Conservation (phyloP, 805 yeast species). For the Cyberlindnera suaveolens region DNA sequence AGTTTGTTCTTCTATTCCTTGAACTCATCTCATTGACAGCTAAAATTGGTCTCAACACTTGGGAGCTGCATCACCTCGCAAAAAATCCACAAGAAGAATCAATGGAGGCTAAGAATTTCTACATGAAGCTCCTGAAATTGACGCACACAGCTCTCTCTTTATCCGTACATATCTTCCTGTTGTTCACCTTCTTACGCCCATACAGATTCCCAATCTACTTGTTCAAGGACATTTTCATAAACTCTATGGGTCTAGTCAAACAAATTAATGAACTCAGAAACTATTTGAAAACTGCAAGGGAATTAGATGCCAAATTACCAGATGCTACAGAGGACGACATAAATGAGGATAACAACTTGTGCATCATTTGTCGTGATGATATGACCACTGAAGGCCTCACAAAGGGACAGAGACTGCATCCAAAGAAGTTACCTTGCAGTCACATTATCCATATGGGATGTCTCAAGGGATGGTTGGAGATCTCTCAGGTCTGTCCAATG, state of each 20-base stretch:
- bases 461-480: constrained; percentile 85
- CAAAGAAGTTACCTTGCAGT: constrained; percentile 76
- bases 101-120: constrained; percentile 68
- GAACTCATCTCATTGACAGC: constrained; percentile 41
- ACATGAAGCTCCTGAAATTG: constrained; percentile 52
- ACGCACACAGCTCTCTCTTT: constrained; percentile 42
- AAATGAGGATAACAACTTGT: constrained; percentile 52
- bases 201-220: constrained; percentile 40
- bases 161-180: constrained; percentile 37
- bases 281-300: constrained; percentile 42
- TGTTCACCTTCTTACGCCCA: constrained; percentile 40
- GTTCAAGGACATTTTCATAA: constrained; percentile 42
- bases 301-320: constrained; percentile 55
- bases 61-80: constrained; percentile 47
- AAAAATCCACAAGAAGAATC: constrained; percentile 48
- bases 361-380: constrained; percentile 91
- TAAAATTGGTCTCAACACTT: constrained; percentile 44
- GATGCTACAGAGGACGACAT: constrained; percentile 59
- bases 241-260: constrained; percentile 26
- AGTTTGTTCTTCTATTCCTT: constrained; percentile 58
- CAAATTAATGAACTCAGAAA: constrained; percentile 33
- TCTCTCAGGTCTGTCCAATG: constrained; percentile 90
- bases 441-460: constrained; percentile 90
- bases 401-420: constrained; percentile 41
- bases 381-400: constrained; percentile 44